A percentile compares a stretch with the other conserved stretches of the same genome.
These are phyloP conservation scores for Amaranthus hypochondriacus DNA, from an alignment of 148 eudicot species.

Conservation along the genomic window DNA sequence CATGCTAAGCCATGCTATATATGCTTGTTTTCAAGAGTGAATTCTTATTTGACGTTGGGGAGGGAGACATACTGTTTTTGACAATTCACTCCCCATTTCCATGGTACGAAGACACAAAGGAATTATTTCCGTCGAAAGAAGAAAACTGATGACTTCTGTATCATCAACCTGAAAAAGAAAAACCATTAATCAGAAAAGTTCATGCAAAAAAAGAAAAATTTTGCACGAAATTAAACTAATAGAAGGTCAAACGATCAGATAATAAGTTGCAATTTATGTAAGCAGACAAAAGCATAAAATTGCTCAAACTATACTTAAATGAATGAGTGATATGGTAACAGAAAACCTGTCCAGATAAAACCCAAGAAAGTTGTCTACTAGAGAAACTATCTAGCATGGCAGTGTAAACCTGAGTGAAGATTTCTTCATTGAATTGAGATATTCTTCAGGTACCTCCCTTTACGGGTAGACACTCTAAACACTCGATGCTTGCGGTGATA, in stretches of 20 bases:
- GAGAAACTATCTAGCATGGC: not conserved
- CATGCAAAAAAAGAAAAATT: not conserved
- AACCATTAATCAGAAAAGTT: not conserved
- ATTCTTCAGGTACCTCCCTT: too few species aligned
- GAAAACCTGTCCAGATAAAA: not conserved
- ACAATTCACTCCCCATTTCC: constrained; percentile 98
- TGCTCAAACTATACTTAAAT: not conserved
- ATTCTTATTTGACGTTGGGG: not conserved
- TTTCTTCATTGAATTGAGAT: too few species aligned
- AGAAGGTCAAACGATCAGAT: not conserved
- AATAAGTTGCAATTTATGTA: not conserved
- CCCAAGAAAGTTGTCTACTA: not conserved
- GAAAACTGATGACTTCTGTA: constrained; percentile 88
- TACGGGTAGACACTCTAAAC: too few species aligned
- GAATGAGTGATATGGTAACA: not conserved
- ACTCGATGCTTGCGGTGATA: too few species aligned
- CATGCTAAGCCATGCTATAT: not conserved
- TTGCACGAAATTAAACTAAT: not conserved
- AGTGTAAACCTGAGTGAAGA: too few species aligned
- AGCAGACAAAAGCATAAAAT: constrained; percentile 2
- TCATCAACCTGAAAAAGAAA: constrained; percentile 37
- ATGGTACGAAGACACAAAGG: constrained; percentile 93
- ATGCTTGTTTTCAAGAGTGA: not conserved
- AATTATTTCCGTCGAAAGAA: constrained; percentile 92
- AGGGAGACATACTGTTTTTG: constrained; percentile 69